Percentiles rank a stretch among this genome's conserved stretches.
These are phyloP conservation scores for Xerocomus nothofagi DNA, from an alignment of 1,284 basidiomycete genomes.

Conservation along the genomic window DNA sequence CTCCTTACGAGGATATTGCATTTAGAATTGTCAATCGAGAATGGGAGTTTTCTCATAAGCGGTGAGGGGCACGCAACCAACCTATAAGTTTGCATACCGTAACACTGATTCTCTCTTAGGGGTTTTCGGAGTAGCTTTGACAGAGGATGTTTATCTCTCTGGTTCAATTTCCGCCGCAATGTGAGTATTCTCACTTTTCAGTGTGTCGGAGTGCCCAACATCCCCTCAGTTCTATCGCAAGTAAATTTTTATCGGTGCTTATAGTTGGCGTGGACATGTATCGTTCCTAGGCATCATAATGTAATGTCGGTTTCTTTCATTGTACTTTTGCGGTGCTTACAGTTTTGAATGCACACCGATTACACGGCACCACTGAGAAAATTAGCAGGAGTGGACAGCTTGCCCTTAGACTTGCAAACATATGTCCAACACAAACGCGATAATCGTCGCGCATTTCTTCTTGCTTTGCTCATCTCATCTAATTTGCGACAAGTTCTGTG, in stretches of 20 bases:
- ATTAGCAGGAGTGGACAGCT: constrained; percentile 1
- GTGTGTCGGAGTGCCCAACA: constrained; percentile 15
- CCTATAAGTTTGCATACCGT: constrained; percentile 3
- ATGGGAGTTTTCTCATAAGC: constrained; percentile 98
- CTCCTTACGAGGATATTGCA: constrained; percentile 98
- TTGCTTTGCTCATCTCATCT: constrained; percentile 27
- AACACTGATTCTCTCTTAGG: constrained; percentile 40
- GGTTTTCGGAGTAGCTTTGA: constrained; percentile 86
- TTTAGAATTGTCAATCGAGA: constrained; percentile 97
- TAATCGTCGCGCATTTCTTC: background rate
- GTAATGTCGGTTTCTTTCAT: constrained; percentile 27
- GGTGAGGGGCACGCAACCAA: constrained; percentile 45
- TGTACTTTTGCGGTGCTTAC: constrained; percentile 17
- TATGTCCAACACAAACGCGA: constrained; percentile 5
- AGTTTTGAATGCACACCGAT: constrained; percentile 4
- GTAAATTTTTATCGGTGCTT: constrained; percentile 32
- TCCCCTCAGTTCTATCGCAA: constrained; percentile 68
- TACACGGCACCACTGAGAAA: background rate
- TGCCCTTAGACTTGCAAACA: constrained; percentile 14
- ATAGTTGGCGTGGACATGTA: constrained; percentile 19
- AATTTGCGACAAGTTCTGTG: constrained; percentile 5
- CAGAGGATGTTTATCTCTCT: constrained; percentile 79
- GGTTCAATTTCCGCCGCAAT: constrained; percentile 88
- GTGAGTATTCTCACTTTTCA: constrained; percentile 46
- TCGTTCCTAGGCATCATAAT: constrained; percentile 13